Conservation (phyloP, 2,329 filamentous ascomycete species). For the Verticillium zaregamsianum region DNA sequence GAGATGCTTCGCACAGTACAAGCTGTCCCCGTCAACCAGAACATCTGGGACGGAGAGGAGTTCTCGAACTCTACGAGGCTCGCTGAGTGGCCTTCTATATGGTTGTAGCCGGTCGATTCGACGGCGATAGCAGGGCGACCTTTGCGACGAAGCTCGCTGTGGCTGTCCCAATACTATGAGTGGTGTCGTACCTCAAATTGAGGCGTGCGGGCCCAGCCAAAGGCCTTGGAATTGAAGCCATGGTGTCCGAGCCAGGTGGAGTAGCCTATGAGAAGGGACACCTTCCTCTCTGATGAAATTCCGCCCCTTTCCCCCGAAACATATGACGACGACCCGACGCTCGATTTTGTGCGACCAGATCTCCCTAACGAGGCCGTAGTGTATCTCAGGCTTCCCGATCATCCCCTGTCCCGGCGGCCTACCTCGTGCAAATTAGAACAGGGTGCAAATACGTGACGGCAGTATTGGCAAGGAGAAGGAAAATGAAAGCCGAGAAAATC, state of each 20-base stretch:
- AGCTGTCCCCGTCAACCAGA: too few relatives aligned
- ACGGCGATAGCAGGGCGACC: background rate
- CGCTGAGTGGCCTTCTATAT: too few relatives aligned
- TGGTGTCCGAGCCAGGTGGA: background rate
- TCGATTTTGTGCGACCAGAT: too few relatives aligned
- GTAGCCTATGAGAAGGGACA: background rate
- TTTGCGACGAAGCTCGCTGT: background rate
- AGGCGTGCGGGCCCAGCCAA: background rate
- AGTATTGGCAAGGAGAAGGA: background rate
- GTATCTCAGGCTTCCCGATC: constrained; percentile 1
- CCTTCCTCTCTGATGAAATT: too few relatives aligned
- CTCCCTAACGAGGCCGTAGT: too few relatives aligned
- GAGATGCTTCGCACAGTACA: too few relatives aligned
- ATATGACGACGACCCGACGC: too few relatives aligned
- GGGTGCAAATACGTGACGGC: background rate
- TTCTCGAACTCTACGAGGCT: too few relatives aligned
- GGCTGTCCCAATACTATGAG: background rate
- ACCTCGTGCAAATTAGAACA: background rate
- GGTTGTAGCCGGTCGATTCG: background rate
- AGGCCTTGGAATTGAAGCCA: background rate
- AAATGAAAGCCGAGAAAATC: background rate
- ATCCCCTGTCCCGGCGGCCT: background rate
- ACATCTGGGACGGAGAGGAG: too few relatives aligned
- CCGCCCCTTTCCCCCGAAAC: too few relatives aligned
- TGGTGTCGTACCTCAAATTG: background rate